Evolutionary conservation across 73 alveolate genomes (phyloP).

Genomic region (Tetrahymena thermophila): DNA sequence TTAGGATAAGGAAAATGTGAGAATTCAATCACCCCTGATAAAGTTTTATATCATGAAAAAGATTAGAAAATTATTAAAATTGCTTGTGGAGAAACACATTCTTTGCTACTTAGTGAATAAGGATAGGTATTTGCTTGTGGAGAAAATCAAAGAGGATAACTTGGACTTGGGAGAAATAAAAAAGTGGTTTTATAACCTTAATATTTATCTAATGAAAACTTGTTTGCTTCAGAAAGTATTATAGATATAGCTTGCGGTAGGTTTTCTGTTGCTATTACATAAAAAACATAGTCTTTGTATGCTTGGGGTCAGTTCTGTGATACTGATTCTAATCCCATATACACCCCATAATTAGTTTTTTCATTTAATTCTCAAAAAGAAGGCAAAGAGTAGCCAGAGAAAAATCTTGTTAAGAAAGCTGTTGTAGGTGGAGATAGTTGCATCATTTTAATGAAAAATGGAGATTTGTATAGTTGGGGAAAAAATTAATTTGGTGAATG

Average conservation of each 20-base stretch:
- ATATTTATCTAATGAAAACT: not conserved
- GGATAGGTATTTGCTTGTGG: not conserved
- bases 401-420: not conserved
- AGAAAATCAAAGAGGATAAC: not conserved
- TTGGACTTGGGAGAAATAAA: not conserved
- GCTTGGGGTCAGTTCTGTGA: not conserved
- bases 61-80: not conserved
- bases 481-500: not conserved
- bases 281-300: not conserved
- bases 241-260: not conserved
- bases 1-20: not conserved
- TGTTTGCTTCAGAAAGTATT: not conserved
- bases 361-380: not conserved
- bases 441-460: not conserved
- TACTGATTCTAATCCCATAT: not conserved
- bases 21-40: not conserved
- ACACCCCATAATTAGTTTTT: not conserved
- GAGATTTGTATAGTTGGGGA: not conserved
- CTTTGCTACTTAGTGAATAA: not conserved
- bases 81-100: not conserved
- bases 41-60: not conserved
- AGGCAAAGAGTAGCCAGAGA: not conserved
- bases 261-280: not conserved
- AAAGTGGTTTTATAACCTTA: not conserved
- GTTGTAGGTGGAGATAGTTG: not conserved